A percentile compares a stretch with the other conserved stretches of the same genome.
phyloP scores from a whole-genome alignment of 148 eudicot genomes.

The Camellia granthamiana region DNA sequence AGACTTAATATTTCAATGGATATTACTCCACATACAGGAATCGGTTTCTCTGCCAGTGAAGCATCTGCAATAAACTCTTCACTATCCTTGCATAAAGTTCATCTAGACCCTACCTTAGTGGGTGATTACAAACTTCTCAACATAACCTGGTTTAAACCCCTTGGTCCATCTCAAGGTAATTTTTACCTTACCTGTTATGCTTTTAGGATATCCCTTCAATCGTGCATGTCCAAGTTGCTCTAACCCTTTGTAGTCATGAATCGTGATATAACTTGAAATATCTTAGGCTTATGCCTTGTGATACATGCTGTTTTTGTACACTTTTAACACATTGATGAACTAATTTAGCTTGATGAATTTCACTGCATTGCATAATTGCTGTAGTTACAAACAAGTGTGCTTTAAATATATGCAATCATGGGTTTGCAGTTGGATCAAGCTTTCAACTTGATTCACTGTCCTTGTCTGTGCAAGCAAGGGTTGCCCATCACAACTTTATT shows the following conservation, averaged over 20 bases:
- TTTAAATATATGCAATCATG: too few relatives aligned
- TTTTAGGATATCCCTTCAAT: not conserved
- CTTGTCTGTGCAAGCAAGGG: too few relatives aligned
- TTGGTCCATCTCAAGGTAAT: conserved; percentile 70
- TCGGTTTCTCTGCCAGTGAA: conserved; percentile 60
- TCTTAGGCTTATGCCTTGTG: not conserved
- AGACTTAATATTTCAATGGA: conserved; percentile 96
- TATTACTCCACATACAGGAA: conserved; percentile 73
- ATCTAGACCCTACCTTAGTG: conserved; percentile 59
- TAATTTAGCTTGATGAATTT: not conserved
- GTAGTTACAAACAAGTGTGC: not conserved
- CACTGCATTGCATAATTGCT: not conserved
- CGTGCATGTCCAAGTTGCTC: conserved; percentile 2
- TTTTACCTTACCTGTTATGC: conserved; percentile 9
- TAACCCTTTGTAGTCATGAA: not conserved
- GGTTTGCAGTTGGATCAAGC: too few relatives aligned
- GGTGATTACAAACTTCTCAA: conserved; percentile 85
- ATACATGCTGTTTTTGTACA: not conserved
- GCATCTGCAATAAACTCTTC: conserved; percentile 72
- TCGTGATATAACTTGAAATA: not conserved
- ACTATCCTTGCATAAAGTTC: conserved; percentile 65
- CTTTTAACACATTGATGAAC: not conserved
- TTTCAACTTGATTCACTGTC: too few relatives aligned
- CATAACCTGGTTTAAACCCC: conserved; percentile 81
- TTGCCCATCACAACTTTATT: too few relatives aligned